A percentile compares a stretch with the other conserved stretches of the same genome.
phyloP scores from a whole-genome alignment of 176 grass and related monocot genomes.

The Aegilops umbellulata region DNA sequence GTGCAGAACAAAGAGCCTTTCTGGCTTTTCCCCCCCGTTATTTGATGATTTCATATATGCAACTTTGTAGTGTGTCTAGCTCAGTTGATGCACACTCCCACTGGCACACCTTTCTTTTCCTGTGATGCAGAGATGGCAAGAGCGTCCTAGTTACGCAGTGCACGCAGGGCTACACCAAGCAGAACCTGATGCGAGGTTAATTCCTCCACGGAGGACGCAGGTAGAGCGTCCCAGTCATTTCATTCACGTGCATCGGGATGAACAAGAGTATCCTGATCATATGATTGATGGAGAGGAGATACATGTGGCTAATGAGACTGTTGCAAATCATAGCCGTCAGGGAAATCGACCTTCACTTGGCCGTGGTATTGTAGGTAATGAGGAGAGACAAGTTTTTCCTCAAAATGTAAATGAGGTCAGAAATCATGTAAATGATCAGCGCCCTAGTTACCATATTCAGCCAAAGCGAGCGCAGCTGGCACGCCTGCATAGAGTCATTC shows the following conservation, averaged over 20 bases:
- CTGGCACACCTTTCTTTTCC: background rate
- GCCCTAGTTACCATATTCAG: background rate
- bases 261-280: conserved; percentile 3
- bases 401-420: background rate
- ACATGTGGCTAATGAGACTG: background rate
- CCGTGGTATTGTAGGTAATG: background rate
- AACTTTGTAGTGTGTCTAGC: background rate
- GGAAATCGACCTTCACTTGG: background rate
- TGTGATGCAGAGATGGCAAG: background rate
- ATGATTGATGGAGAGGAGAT: background rate
- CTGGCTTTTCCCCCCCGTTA: background rate
- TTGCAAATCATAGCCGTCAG: background rate
- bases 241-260: background rate
- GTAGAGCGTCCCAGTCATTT: background rate
- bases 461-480: background rate
- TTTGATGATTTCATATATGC: background rate
- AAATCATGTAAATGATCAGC: background rate
- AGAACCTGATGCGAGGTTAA: background rate
- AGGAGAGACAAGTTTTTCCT: background rate
- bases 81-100: background rate
- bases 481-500: background rate
- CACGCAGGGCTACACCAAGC: background rate
- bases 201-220: background rate
- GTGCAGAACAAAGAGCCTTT: background rate
- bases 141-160: background rate